Conservation (phyloP, 176 grass and related monocot species). For the Pontederia crassipes region DNA sequence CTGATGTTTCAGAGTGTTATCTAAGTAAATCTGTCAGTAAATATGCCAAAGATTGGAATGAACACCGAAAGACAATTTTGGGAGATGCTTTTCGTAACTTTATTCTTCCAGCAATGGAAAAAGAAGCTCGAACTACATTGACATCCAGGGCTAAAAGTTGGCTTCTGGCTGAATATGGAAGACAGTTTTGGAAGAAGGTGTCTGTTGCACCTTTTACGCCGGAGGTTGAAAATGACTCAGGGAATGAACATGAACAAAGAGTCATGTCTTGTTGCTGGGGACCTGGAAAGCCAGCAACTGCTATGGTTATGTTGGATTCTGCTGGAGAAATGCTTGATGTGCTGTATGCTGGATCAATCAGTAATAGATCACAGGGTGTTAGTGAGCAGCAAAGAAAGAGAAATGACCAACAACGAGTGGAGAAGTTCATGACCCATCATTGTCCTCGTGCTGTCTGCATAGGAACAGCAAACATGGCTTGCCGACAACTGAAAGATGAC, state of each 20-base stretch:
- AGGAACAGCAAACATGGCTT: conserved; percentile 78
- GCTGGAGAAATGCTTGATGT: conserved; percentile 97
- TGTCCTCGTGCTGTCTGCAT: conserved; percentile 84
- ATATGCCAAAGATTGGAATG: conserved; percentile 87
- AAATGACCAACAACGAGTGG: conserved; percentile 83
- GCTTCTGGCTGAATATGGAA: conserved; percentile 76
- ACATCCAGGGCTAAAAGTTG: conserved; percentile 61
- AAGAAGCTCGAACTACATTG: conserved; percentile 66
- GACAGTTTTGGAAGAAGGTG: conserved; percentile 63
- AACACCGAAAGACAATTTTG: conserved; percentile 90
- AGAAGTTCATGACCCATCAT: conserved; percentile 94
- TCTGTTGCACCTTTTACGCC: conserved; percentile 81
- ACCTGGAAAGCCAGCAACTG: conserved; percentile 89
- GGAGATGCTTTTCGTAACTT: conserved; percentile 79
- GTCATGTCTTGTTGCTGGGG: conserved; percentile 98
- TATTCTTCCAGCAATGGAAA: conserved; percentile 80
- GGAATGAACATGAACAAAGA: conserved; percentile 73
- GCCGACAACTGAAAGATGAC: conserved; percentile 97
- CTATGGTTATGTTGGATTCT: conserved; percentile 86
- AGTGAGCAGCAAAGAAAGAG: conserved; percentile 81
- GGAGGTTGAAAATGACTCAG: conserved; percentile 50
- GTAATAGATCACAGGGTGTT: conserved; percentile 76
- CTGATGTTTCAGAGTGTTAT: conserved; percentile 80
- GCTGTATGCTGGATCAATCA: conserved; percentile 88
- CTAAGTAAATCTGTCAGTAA: conserved; percentile 93